Base-by-base conservation (phyloP, 257 asterid genomes). In the Penstemon davidsonii region DNA sequence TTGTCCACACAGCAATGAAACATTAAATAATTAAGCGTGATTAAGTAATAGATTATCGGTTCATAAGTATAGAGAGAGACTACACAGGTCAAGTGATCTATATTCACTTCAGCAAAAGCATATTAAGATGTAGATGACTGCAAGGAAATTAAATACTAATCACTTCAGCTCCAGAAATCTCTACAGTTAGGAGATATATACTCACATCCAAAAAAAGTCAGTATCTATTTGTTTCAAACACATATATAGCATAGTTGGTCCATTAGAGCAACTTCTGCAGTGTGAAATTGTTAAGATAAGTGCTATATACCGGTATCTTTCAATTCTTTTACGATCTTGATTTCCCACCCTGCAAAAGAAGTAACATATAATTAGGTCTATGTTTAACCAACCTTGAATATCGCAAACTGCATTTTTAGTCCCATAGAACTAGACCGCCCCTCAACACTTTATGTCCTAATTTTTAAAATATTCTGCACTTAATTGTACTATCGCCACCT, bases 281-380 rank as follows among this genome's bases (percentile, higher is more conserved):
- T 5, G 11, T 37, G 4, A 44, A 44, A 7, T 5, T 12, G 67
- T 66, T 6, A 47, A 52, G 62, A 13, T 13, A 39, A 4, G 56
- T 44, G 66, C 40, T 7, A 38, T 6, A 3, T 39, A 36, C 18
- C 49, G 62, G 10, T 60, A 25, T 36, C 19, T n/a, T 49, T 5
- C 68, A 38, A 52, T 33, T 58, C 15, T 39, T 45, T 4, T 51
- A 58, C 51, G 57, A 42, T 25, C 45, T 6, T 40, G 53, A 60
- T n/a, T 54, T 5, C 13, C 11, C 25, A 46, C 57, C 77, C 77
- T 74, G 70, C 37, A 45, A 53, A 42, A 7, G 15, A 73, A 37
- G 59, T 47, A 41, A 66, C 40, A 54, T 7, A 65, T 18, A 5
- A 10, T 66, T 41, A 51, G 54, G 10, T 54, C 11, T 41, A 51